Conservation (phyloP, 371 early-diverging fungal species). For the Mucor racemosus region DNA sequence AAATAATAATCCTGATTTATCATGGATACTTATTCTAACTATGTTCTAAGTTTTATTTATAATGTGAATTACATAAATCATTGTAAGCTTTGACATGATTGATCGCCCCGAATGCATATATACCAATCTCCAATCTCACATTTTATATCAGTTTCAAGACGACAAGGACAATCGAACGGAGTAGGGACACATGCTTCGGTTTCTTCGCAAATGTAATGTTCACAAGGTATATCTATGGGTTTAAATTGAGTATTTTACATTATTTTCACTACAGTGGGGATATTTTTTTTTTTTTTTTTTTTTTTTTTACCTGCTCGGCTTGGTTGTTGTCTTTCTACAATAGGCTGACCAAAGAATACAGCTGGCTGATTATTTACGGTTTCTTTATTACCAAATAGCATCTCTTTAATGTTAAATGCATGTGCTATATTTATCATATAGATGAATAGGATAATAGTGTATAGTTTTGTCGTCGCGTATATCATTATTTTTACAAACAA, state of each 20-base stretch:
- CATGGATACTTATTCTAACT: background rate
- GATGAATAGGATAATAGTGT: background rate
- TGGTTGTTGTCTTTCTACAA: background rate
- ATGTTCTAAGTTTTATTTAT: background rate
- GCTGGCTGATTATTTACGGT: background rate
- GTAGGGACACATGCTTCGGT: slow-evolving; percentile 23
- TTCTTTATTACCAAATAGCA: background rate
- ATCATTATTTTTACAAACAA: slow-evolving; percentile 6
- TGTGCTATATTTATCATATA: background rate
- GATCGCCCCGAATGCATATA: slow-evolving; percentile 25
- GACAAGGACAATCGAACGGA: slow-evolving; percentile 32
- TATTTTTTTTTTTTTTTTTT: background rate
- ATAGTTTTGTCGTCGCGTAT: slow-evolving; percentile 1
- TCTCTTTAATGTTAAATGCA: background rate
- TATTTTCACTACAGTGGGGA: background rate
- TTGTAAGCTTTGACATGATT: slow-evolving; percentile 12
- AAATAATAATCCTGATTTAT: background rate
- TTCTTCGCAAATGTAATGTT: slow-evolving; percentile 21
- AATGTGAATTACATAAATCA: background rate
- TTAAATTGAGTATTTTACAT: background rate
- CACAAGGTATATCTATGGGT: slow-evolving; percentile 21
- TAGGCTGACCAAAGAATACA: background rate
- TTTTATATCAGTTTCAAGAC: slow-evolving; percentile 17
- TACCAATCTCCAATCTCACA: slow-evolving; percentile 32
- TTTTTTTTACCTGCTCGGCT: background rate